phyloP scores from a whole-genome alignment of 768 basidiomycete species.

The Cytidiella melzeri region DNA sequence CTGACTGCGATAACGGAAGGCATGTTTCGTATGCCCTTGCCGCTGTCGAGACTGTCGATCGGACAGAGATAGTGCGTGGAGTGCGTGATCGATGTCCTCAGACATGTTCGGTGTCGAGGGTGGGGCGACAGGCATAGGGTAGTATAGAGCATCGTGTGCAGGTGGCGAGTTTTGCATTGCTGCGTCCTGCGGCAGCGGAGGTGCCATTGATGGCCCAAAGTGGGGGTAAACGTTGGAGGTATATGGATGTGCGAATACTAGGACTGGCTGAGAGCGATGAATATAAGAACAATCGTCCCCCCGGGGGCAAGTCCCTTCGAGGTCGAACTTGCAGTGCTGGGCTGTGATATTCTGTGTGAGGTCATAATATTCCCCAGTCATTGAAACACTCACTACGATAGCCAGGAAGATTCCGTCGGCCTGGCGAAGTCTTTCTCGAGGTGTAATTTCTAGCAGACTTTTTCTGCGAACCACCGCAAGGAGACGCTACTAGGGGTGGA shows the following conservation, averaged over 20 bases:
- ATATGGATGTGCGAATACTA: background rate
- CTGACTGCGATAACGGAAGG: background rate
- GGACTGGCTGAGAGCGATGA: background rate
- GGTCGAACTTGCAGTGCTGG: constrained; percentile 5
- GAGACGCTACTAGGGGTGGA: background rate
- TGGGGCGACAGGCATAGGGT: background rate
- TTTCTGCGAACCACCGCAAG: background rate
- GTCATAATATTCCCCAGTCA: background rate
- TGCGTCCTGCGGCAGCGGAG: background rate
- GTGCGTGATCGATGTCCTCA: background rate
- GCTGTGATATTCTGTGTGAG: background rate
- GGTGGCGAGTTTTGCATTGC: background rate
- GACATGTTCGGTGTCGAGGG: background rate
- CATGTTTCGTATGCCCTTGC: background rate
- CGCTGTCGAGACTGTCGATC: background rate
- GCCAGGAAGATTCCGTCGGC: background rate
- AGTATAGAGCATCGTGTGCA: background rate
- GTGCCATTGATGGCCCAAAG: background rate
- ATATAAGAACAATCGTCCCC: constrained; percentile 3
- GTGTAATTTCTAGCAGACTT: background rate
- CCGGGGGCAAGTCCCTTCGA: background rate
- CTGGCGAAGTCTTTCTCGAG: background rate
- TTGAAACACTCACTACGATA: constrained; percentile 2
- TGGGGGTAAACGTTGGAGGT: background rate
- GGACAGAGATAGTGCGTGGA: background rate